Conservation (phyloP, 305 asterid genomes). For the Fraxinus velutina region DNA sequence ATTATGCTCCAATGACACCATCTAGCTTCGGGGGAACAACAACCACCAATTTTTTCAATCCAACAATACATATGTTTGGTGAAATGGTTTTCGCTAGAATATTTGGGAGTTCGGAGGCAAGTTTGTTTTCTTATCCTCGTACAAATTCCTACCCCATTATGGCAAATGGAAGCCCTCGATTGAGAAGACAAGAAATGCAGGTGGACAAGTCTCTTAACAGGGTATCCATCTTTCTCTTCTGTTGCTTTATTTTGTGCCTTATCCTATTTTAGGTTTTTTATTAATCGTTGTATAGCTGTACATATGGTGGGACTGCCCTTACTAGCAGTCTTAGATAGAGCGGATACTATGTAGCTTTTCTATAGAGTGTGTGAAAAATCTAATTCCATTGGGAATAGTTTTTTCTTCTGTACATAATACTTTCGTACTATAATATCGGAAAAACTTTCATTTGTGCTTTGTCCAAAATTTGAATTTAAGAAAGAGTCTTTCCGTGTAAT, state of each 20-base stretch:
- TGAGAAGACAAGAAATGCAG: slow-evolving; percentile 70
- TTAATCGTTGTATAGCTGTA: slow-evolving; percentile 33
- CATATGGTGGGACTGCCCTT: slow-evolving; percentile 26
- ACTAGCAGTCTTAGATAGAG: slow-evolving; percentile 23
- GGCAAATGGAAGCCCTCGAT: slow-evolving; percentile 54
- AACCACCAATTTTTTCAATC: slow-evolving; percentile 42
- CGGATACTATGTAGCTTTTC: slow-evolving; percentile 22
- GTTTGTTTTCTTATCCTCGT: slow-evolving; percentile 49
- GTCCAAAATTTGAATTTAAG: neutral
- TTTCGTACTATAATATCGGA: neutral
- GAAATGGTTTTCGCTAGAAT: slow-evolving; percentile 61
- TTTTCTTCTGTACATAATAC: slow-evolving; percentile 18
- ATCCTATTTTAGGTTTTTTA: slow-evolving; percentile 49
- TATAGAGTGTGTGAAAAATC: neutral
- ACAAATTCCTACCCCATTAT: slow-evolving; percentile 44
- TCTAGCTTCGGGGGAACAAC: slow-evolving; percentile 38
- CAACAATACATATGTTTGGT: slow-evolving; percentile 65
- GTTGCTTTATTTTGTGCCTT: slow-evolving; percentile 70
- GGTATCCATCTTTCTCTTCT: slow-evolving; percentile 59
- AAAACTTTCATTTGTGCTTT: neutral
- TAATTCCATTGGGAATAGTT: slow-evolving; percentile 7
- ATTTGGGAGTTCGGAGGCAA: slow-evolving; percentile 50
- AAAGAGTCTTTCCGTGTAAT: neutral
- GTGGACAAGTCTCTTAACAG: slow-evolving; percentile 76
- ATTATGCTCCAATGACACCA: slow-evolving; percentile 38